Conservation (phyloP, 2,329 filamentous ascomycete species). For the Stromatinia cepivora region DNA sequence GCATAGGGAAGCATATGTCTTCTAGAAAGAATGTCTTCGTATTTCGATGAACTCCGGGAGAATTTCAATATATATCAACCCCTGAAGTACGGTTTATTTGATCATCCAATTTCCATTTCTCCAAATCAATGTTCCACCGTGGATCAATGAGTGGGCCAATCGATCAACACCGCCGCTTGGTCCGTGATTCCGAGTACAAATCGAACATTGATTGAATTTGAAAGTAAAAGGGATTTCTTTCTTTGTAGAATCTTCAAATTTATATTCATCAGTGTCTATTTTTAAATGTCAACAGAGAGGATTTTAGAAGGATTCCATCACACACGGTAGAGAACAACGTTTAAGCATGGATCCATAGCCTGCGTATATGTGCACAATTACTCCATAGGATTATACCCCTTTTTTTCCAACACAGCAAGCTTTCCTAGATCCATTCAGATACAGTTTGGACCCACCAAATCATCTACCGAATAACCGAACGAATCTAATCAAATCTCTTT, state of each 20-base stretch:
- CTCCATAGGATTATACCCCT: not conserved
- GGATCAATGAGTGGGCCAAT: constrained; percentile 4
- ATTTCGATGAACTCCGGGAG: not conserved
- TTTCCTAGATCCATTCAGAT: not conserved
- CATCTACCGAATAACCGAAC: not conserved
- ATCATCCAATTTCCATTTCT: constrained; percentile 8
- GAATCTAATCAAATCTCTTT: constrained; percentile 11
- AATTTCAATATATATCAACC: constrained; percentile 13
- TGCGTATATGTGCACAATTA: not conserved
- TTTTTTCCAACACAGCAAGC: constrained; percentile 6
- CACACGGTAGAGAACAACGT: not conserved
- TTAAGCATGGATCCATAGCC: not conserved
- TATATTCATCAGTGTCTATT: not conserved
- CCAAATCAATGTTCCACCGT: constrained; percentile 8
- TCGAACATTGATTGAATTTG: not conserved
- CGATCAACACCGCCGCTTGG: constrained; percentile 14
- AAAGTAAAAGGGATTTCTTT: not conserved
- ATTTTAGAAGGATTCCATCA: not conserved
- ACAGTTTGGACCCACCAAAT: not conserved
- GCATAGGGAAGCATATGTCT: not conserved
- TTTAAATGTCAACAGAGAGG: not conserved
- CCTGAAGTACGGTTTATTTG: constrained; percentile 11
- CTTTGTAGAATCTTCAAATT: not conserved
- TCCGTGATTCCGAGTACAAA: constrained; percentile 1
- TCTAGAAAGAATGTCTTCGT: not conserved